Evolutionary conservation across 768 basidiomycete genomes (phyloP).

Genomic region (Tricholoma hemisulphureum): DNA sequence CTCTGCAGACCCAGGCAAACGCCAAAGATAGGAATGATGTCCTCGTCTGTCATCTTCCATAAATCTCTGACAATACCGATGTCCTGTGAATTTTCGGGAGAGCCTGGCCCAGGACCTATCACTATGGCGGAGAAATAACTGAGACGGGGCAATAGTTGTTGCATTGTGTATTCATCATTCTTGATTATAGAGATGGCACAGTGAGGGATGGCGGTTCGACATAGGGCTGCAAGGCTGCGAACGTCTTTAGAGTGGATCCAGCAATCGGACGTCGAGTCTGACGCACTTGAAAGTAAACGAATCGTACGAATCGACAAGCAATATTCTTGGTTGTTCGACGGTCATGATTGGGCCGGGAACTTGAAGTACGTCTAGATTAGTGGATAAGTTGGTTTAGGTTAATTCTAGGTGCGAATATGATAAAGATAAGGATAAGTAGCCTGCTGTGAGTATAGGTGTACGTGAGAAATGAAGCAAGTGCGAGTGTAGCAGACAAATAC

Average conservation of each 20-base stretch:
- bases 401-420: neutral
- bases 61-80: slow-evolving; percentile 68
- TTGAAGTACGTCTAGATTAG: neutral
- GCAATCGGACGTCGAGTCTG: neutral
- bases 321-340: slow-evolving; percentile 47
- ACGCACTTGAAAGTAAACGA: slow-evolving; percentile 87
- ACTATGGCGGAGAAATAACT: slow-evolving; percentile 65
- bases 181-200: slow-evolving; percentile 68
- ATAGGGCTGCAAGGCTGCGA: slow-evolving; percentile 68
- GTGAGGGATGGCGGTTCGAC: slow-evolving; percentile 58
- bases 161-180: slow-evolving; percentile 59
- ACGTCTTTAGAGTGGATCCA: neutral
- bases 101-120: slow-evolving; percentile 81
- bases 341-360: slow-evolving; percentile 26
- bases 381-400: neutral
- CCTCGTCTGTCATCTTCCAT: slow-evolving; percentile 57
- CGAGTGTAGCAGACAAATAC: neutral
- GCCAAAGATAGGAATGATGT: slow-evolving; percentile 71
- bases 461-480: neutral
- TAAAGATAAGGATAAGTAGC: neutral
- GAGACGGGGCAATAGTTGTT: slow-evolving; percentile 53
- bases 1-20: slow-evolving; percentile 85
- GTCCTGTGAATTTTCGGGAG: slow-evolving; percentile 59
- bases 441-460: neutral
- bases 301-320: slow-evolving; percentile 82